Evolutionary conservation across 2,329 filamentous ascomycete genomes (phyloP).

Genomic region (Botrytis cinerea): DNA sequence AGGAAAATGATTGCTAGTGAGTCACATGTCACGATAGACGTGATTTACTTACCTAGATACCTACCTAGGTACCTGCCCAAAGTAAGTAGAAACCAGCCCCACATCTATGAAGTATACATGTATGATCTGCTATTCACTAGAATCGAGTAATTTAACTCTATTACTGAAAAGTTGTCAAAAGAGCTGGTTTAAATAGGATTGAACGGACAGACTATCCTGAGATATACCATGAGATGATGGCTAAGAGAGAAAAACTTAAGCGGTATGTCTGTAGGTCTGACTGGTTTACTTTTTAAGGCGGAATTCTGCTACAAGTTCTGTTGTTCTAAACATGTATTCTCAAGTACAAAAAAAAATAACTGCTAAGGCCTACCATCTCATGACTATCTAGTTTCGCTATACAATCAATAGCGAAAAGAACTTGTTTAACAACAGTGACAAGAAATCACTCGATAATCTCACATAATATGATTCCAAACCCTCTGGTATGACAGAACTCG

Average conservation of each 20-base stretch:
- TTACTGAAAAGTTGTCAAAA: rapidly evolving
- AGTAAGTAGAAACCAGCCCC: neutral
- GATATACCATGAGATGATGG: neutral
- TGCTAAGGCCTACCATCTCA: neutral
- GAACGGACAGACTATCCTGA: neutral
- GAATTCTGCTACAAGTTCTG: neutral
- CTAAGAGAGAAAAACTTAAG: rapidly evolving
- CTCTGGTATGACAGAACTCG: neutral
- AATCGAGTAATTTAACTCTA: neutral
- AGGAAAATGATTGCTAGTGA: neutral
- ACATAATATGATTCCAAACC: neutral
- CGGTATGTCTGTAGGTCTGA: neutral
- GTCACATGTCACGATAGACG: neutral
- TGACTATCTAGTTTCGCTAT: neutral
- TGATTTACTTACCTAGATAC: neutral
- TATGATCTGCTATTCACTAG: neutral
- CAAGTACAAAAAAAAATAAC: neutral
- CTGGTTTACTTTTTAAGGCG: neutral
- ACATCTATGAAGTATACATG: neutral
- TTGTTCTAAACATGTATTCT: neutral
- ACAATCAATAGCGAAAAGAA: neutral
- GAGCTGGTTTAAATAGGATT: neutral
- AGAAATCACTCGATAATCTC: rapidly evolving
- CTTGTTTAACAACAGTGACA: rapidly evolving
- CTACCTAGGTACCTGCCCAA: neutral